Base-by-base conservation (phyloP, 106 monocot species). In the Dioscorea alata region DNA sequence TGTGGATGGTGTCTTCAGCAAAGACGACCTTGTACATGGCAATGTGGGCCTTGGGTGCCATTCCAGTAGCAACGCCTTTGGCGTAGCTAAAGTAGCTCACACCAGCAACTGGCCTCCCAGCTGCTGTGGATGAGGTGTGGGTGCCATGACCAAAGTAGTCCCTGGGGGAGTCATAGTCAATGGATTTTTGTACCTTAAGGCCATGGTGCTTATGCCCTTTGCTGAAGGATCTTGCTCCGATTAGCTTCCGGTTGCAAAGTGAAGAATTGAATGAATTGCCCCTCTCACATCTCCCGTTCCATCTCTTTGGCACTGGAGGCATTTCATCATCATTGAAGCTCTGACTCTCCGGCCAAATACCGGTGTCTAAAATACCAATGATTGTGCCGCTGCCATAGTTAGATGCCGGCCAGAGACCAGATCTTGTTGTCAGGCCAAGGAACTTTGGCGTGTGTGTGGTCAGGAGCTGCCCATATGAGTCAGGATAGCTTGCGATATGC, bases 111-210 rank as follows among this genome's bases (percentile, higher is more conserved):
- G 24, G 48, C 42, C 49, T 64, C 0, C 91, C 87, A 18, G 84
- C 84, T 0, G 81, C 91, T 7, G 87, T 91, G 13, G 86, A 87
- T 17, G 91, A 76, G 12, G 81, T 84, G 72, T 87, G 91, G 8
- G 91, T 82, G 5, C 91, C 91, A 48, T 87, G 91, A 1, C 91
- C 91, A 7, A 31, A 59, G 10, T 54, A 64, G 64, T 86, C 87
- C 8, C 84, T 69, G 16, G 90, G 75, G 1, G 90, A 84, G 31
- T 70, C 42, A 17, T 77, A 73, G 34, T 73, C 69, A 12, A 24
- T 2, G n/a, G 20, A 16, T 22, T 3, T 34, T 12, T 68, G 63
- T 13, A 77, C 10, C 9, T 42, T 42, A 42, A 3, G 42, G 42
- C 10, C 0, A 42, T 8, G 42, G 4, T 42, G 42, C 42, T 42